Base-by-base conservation (phyloP, 83 land plant species). In the Thuja plicata region DNA sequence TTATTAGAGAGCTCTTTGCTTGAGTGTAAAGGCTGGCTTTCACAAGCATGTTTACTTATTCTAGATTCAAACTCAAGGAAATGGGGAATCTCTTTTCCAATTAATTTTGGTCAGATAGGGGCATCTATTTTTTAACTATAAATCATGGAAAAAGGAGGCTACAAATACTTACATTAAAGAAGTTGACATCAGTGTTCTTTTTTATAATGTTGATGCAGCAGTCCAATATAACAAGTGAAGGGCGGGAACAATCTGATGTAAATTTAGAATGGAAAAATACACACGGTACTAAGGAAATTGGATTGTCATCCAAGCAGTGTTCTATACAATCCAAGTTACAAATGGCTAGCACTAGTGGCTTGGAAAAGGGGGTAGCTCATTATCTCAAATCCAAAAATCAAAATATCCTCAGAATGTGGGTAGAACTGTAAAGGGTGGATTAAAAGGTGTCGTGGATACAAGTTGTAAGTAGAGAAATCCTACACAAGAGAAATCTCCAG, bases 91-190 rank as follows among this genome's bases (percentile, higher is more conserved):
- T 70, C 89, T 34, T 94, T 87, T 86, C 93, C 93, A 5, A 24
- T 80, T 27, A 87, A 91, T 90, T 89, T 89, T 35, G 88, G 55
- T 57, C 89, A 90, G 35, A 91, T 94, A 86, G 66, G 17, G 24
- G 55, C 88, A 88, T 90, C 88, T 54, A 88, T 91, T 60, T 77
- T 48, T 85, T n/a, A 92, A 90, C 34, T 94, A 95, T 82, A 90
- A 89, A 88, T 81, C 84, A 38, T 95, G 94, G 96, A 52, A 87
- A 46, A 92, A 90, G 86, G 84, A 95, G 87, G 93, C 89, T n/a
- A n/a, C n/a, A n/a, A n/a, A n/a, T n/a, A n/a, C n/a, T n/a, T n/a
- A n/a, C n/a, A n/a, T n/a, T n/a, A n/a, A n/a, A n/a, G n/a, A n/a
- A n/a, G n/a, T n/a, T n/a, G n/a, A n/a, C n/a, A n/a, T n/a, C n/a